Evolutionary conservation across 768 basidiomycete genomes (phyloP).

Genomic region (Hortiboletus flavorubellus): DNA sequence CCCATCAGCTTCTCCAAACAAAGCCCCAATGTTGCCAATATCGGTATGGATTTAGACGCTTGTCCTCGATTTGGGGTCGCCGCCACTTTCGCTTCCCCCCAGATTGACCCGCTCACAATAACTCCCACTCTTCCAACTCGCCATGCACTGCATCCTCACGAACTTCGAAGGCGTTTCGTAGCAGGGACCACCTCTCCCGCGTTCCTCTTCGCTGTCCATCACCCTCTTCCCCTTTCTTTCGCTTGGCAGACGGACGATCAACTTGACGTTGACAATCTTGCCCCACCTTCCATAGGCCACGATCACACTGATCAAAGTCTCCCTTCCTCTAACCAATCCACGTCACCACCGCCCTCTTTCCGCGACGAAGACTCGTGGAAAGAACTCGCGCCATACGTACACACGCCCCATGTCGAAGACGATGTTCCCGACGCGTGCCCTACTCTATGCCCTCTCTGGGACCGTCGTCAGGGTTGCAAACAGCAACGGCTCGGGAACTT

Average conservation of each 20-base stretch:
- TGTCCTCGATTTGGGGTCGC: too few relatives aligned
- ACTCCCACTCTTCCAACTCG: constrained; percentile 5
- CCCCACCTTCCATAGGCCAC: constrained; percentile 17
- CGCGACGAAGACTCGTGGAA: constrained; percentile 32
- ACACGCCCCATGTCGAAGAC: constrained; percentile 22
- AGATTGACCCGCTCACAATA: not conserved
- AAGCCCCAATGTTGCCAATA: too few relatives aligned
- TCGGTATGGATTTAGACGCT: too few relatives aligned
- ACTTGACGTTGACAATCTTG: too few relatives aligned
- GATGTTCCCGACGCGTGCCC: constrained; percentile 9
- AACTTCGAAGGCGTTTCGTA: constrained; percentile 31
- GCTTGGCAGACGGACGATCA: too few relatives aligned
- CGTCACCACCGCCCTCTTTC: too few relatives aligned
- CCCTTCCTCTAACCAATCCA: not conserved
- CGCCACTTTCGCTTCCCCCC: too few relatives aligned
- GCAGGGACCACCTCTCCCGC: constrained; percentile 29
- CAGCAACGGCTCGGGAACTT: too few relatives aligned
- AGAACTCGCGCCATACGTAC: constrained; percentile 30
- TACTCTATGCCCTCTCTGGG: constrained; percentile 6
- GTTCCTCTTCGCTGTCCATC: constrained; percentile 26
- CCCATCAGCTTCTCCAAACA: too few relatives aligned
- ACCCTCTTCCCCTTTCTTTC: too few relatives aligned
- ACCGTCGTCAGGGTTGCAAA: not conserved
- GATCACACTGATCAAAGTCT: constrained; percentile 21
- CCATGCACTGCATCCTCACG: not conserved